Percentiles rank a stretch among this genome's conserved stretches.
Conservation (phyloP, 2,329 filamentous ascomycete species). For the Botrytis fragariae region DNA sequence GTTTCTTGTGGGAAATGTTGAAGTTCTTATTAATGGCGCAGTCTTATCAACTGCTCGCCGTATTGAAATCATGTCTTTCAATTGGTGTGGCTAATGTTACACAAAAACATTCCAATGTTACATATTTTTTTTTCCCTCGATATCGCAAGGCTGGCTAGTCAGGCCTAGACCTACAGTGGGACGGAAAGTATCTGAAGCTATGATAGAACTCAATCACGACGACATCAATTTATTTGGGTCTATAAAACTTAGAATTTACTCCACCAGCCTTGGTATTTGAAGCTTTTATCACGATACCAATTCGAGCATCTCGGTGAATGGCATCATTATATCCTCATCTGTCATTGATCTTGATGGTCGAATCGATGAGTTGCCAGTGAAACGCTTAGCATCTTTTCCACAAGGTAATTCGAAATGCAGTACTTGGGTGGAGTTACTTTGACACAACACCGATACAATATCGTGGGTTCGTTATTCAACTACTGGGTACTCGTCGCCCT, state of each 20-base stretch:
- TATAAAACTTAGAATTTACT: too few relatives aligned
- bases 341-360: neutral
- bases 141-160: neutral
- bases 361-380: neutral
- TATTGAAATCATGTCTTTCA: conserved; percentile 6
- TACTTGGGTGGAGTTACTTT: neutral
- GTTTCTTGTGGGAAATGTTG: neutral
- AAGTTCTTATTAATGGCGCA: neutral
- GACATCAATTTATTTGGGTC: neutral
- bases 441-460: neutral
- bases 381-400: neutral
- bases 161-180: neutral
- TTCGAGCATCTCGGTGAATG: too few relatives aligned
- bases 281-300: neutral
- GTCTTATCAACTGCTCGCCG: neutral
- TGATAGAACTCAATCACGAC: conserved; percentile 4
- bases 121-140: neutral
- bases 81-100: conserved; percentile 4
- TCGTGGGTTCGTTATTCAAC: neutral
- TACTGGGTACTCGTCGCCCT: neutral
- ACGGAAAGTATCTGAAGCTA: neutral
- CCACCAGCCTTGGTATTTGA: neutral
- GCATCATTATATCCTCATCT: neutral
- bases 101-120: neutral
- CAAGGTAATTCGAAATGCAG: neutral